Conservation (phyloP, 805 yeast genomes). For the Candida hungchunana region DNA sequence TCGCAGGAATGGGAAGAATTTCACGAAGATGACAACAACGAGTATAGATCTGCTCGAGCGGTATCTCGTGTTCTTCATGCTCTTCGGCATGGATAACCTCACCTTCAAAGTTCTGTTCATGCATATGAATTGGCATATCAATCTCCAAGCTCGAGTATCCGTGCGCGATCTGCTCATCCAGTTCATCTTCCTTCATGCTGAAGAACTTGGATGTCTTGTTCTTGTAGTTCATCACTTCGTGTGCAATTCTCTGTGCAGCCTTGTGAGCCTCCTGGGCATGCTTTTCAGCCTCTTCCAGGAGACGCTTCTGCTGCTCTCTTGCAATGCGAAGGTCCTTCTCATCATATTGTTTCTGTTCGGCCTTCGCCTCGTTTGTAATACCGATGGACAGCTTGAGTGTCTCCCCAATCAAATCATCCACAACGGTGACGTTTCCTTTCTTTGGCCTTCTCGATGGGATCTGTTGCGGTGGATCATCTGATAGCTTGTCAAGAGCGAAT, state of each 20-base stretch:
- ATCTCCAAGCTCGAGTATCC: constrained; percentile 40
- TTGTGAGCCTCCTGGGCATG: constrained; percentile 76
- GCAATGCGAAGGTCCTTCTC: constrained; percentile 50
- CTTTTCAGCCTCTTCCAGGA: constrained; percentile 56
- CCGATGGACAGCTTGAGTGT: constrained; percentile 67
- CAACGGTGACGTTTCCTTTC: constrained; percentile 69
- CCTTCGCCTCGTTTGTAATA: constrained; percentile 45
- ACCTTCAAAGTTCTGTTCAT: constrained; percentile 50
- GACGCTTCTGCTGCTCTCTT: constrained; percentile 50
- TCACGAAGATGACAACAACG: constrained; percentile 92
- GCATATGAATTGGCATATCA: constrained; percentile 67
- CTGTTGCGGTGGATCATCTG: constrained; percentile 88
- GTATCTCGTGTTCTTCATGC: constrained; percentile 21
- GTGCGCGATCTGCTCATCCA: constrained; percentile 18
- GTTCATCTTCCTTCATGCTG: constrained; percentile 26
- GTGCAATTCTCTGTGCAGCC: constrained; percentile 66
- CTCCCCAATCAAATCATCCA: constrained; percentile 57
- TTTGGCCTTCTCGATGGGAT: constrained; percentile 84
- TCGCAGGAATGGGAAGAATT: constrained; percentile 88
- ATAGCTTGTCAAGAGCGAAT: constrained; percentile 71
- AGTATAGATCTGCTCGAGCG: constrained; percentile 71
- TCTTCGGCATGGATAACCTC: constrained; percentile 21
- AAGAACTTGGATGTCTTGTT: constrained; percentile 13
- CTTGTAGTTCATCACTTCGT: constrained; percentile 52
- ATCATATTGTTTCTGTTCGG: constrained; percentile 20